Percentiles rank a stretch among this genome's conserved stretches.
Conservation (phyloP, 176 grass and related monocot species). For the Aechmea fasciata region DNA sequence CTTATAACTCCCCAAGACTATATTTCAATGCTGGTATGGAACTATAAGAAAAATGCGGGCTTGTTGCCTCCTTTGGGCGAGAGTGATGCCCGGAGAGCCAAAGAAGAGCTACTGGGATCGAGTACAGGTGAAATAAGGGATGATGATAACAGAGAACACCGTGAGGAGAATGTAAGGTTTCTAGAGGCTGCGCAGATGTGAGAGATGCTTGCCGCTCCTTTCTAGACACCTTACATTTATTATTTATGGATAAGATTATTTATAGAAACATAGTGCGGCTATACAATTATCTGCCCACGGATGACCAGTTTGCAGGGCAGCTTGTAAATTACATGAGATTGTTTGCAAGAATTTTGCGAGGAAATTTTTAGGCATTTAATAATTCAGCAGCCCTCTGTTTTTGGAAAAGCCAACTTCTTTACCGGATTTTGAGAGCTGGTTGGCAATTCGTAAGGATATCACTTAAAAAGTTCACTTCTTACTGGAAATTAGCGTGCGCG, state of each 20-base stretch:
- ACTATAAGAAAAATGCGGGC: slow-evolving; percentile 90
- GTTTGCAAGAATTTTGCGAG: background rate
- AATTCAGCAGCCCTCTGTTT: background rate
- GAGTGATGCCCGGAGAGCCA: slow-evolving; percentile 26
- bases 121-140: slow-evolving; percentile 35
- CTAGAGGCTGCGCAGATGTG: slow-evolving; percentile 28
- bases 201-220: slow-evolving; percentile 12
- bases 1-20: slow-evolving; percentile 79
- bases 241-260: background rate
- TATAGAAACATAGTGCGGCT: background rate
- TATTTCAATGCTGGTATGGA: slow-evolving; percentile 92
- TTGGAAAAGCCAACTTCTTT: too few species aligned
- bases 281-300: background rate
- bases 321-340: background rate
- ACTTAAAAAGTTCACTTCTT: too few species aligned
- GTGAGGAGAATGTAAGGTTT: slow-evolving; percentile 15
- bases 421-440: too few species aligned
- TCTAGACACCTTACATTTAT: background rate
- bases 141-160: slow-evolving; percentile 18
- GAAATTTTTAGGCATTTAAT: background rate
- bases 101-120: slow-evolving; percentile 37
- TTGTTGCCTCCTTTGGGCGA: slow-evolving; percentile 37
- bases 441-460: too few species aligned
- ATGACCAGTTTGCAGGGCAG: background rate
- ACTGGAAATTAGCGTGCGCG: too few species aligned